Evolutionary conservation across 2,329 filamentous ascomycete species (phyloP).

Genomic region (Aurifilum marmelostoma): DNA sequence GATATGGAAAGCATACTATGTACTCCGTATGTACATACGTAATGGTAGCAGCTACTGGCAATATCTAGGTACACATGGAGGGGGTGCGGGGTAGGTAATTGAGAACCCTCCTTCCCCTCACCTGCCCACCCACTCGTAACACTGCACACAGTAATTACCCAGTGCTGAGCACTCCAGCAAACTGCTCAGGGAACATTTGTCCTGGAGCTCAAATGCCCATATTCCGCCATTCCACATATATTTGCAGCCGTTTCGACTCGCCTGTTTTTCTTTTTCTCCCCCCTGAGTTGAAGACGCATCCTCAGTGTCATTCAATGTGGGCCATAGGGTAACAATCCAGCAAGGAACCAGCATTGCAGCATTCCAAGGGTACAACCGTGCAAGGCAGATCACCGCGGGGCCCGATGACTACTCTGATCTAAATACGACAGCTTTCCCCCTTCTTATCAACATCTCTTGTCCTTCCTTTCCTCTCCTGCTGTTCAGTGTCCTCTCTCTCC

Average conservation of each 20-base stretch:
- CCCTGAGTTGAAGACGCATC: neutral
- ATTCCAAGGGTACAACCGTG: neutral
- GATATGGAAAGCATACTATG: neutral
- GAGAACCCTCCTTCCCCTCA: neutral
- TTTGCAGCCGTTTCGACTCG: neutral
- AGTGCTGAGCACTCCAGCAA: neutral
- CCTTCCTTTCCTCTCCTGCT: too few species aligned
- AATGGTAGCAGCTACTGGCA: too few species aligned
- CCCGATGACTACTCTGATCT: slow-evolving; percentile 2
- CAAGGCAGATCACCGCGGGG: slow-evolving; percentile 16
- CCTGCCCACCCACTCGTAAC: neutral
- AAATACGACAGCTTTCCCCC: slow-evolving; percentile 1
- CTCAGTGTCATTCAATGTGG: neutral
- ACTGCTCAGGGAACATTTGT: neutral
- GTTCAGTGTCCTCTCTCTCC: neutral
- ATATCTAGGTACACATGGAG: too few species aligned
- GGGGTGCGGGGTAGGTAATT: neutral
- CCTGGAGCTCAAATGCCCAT: neutral
- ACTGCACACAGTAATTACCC: too few species aligned
- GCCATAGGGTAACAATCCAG: neutral
- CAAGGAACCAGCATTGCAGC: neutral
- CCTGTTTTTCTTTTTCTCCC: neutral
- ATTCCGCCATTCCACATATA: neutral
- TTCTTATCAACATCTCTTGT: neutral
- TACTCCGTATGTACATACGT: too few species aligned